Conservation (phyloP, 306 rosid species). For the Vigna radiata region DNA sequence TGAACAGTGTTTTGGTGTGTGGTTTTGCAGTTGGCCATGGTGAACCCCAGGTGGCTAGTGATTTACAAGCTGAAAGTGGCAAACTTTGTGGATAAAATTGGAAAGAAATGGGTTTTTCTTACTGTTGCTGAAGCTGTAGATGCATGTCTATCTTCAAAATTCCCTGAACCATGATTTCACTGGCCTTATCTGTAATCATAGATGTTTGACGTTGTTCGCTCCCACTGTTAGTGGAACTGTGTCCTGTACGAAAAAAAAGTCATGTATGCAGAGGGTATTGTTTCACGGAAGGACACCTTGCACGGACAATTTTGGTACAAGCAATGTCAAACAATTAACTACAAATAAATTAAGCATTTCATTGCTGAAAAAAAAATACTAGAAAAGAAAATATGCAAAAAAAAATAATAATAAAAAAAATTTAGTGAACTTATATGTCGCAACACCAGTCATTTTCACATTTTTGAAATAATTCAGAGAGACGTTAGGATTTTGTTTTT, state of each 20-base stretch:
- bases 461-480: too few species aligned
- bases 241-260: not conserved
- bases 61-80: slow-evolving; percentile 81
- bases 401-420: too few species aligned
- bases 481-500: too few species aligned
- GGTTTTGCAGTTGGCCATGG: slow-evolving; percentile 71
- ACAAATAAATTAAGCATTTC: not conserved
- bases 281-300: not conserved
- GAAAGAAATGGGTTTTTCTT: slow-evolving; percentile 67
- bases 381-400: not conserved
- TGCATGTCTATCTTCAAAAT: slow-evolving; percentile 55
- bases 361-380: not conserved
- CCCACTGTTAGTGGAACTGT: not conserved
- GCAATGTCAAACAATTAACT: not conserved
- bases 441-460: too few species aligned
- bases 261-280: not conserved
- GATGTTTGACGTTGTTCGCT: not conserved
- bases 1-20: not conserved
- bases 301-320: not conserved
- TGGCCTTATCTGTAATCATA: slow-evolving; percentile 3
- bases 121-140: slow-evolving; percentile 84
- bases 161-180: slow-evolving; percentile 37
- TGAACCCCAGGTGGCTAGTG: slow-evolving; percentile 82
- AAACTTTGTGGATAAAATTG: slow-evolving; percentile 75
- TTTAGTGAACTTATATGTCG: too few species aligned